Evolutionary conservation across 1,139 yeast genomes (phyloP).

Genomic region (Zhuliangozyma blackwelliae): DNA sequence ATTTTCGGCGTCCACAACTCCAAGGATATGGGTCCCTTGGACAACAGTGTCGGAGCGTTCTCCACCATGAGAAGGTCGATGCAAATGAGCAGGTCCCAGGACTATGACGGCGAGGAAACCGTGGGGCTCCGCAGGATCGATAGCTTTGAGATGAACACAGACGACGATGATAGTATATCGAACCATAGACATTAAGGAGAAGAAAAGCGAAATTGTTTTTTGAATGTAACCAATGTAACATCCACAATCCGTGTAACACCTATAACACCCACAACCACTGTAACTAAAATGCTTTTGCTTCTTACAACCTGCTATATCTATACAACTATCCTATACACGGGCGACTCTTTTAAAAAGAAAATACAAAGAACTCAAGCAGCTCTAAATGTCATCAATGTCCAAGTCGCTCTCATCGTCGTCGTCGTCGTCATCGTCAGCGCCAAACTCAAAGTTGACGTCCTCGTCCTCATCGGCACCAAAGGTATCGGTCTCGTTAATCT

Average conservation of each 20-base stretch:
- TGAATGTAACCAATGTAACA: too few species aligned
- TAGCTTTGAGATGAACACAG: constrained; percentile 53
- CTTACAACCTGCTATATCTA: too few species aligned
- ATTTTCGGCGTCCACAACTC: constrained; percentile 58
- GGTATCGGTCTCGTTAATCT: constrained; percentile 96
- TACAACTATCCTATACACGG: too few species aligned
- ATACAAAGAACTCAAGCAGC: too few species aligned
- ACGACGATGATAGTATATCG: constrained; percentile 22
- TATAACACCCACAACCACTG: too few species aligned
- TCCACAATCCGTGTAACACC: too few species aligned
- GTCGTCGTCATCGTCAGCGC: constrained; percentile 82
- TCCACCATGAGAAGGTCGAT: constrained; percentile 57
- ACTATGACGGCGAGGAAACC: constrained; percentile 46
- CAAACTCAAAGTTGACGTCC: constrained; percentile 97
- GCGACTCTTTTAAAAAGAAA: too few species aligned
- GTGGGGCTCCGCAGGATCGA: constrained; percentile 61
- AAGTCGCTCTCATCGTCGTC: constrained; percentile 62
- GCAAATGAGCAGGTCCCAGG: constrained; percentile 55
- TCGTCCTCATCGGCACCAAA: constrained; percentile 96
- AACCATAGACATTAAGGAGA: constrained; percentile 5
- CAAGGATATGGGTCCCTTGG: constrained; percentile 65
- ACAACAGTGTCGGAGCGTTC: constrained; percentile 77
- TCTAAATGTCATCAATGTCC: constrained; percentile 84
- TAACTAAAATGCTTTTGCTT: too few species aligned
- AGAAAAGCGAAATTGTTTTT: too few species aligned